Conservation (phyloP, 805 yeast genomes). For the Teunomyces barrocoloradensis region DNA sequence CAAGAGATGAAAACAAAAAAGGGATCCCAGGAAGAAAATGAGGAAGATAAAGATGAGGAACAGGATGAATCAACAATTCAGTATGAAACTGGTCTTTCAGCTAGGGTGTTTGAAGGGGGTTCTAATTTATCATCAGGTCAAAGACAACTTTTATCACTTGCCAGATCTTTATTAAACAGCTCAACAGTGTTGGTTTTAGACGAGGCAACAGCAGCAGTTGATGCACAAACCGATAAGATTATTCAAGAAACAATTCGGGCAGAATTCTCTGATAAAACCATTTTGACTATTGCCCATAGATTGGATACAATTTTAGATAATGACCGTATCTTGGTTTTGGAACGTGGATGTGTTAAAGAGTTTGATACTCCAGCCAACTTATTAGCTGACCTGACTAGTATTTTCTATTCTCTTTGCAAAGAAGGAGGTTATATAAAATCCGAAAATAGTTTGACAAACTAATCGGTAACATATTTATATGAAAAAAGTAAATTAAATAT, state of each 20-base stretch:
- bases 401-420: slow-evolving; percentile 12
- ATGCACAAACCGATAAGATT: slow-evolving; percentile 27
- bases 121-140: slow-evolving; percentile 26
- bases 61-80: not conserved
- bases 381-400: slow-evolving; percentile 1
- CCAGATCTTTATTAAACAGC: slow-evolving; percentile 20
- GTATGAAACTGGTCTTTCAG: slow-evolving; percentile 14
- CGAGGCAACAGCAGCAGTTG: slow-evolving; percentile 37
- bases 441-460: not conserved
- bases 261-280: slow-evolving; percentile 24
- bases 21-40: slow-evolving; percentile 1
- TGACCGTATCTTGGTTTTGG: slow-evolving; percentile 24
- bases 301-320: slow-evolving; percentile 28
- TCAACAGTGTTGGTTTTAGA: slow-evolving; percentile 20
- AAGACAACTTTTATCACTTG: slow-evolving; percentile 22
- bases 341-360: slow-evolving; percentile 21
- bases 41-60: not conserved
- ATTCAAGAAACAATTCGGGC: slow-evolving; percentile 24
- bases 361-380: slow-evolving; percentile 15
- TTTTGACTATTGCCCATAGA: slow-evolving; percentile 28
- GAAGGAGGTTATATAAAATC: slow-evolving; percentile 9
- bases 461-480: not conserved
- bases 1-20: slow-evolving; percentile 19
- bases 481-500: too few relatives aligned
- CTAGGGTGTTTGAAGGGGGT: slow-evolving; percentile 21